These are phyloP conservation scores for Blumeriella jaapii DNA, from an alignment of 2,329 filamentous ascomycete species.

Conservation along the genomic window DNA sequence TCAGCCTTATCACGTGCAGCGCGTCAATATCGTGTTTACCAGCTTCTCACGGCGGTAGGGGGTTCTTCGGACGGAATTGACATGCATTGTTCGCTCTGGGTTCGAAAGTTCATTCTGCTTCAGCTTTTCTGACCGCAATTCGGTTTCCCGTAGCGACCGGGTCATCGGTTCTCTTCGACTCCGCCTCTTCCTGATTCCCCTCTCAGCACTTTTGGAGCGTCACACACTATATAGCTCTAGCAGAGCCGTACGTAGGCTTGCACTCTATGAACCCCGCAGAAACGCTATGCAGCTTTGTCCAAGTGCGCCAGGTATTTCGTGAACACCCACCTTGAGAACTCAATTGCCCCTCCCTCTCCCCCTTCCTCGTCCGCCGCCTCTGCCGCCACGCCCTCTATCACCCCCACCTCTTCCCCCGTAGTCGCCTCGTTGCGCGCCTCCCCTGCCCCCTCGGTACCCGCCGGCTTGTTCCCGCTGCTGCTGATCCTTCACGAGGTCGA, in stretches of 20 bases:
- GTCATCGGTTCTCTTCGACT: no score
- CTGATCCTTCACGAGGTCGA: constrained; percentile 89
- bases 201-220: no score
- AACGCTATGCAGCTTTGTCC: constrained; percentile 1
- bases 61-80: no score
- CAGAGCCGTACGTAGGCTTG: neutral
- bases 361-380: constrained; percentile 21
- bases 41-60: no score
- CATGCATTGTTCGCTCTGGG: no score
- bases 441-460: constrained; percentile 53
- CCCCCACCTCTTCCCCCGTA: constrained; percentile 28
- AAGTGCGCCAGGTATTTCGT: constrained; percentile 4
- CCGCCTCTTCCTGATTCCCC: no score
- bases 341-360: constrained; percentile 21
- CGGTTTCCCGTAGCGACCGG: no score
- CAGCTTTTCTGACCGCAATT: no score
- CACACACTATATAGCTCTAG: neutral
- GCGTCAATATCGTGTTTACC: no score
- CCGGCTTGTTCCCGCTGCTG: constrained; percentile 32
- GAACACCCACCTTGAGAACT: neutral
- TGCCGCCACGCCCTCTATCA: constrained; percentile 19
- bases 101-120: no score
- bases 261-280: neutral
- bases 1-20: constrained; percentile 3
- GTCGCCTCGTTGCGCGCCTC: constrained; percentile 45